These are phyloP conservation scores for Extremus antarcticus DNA, from an alignment of 495 filamentous ascomycete species.

Conservation along the genomic window DNA sequence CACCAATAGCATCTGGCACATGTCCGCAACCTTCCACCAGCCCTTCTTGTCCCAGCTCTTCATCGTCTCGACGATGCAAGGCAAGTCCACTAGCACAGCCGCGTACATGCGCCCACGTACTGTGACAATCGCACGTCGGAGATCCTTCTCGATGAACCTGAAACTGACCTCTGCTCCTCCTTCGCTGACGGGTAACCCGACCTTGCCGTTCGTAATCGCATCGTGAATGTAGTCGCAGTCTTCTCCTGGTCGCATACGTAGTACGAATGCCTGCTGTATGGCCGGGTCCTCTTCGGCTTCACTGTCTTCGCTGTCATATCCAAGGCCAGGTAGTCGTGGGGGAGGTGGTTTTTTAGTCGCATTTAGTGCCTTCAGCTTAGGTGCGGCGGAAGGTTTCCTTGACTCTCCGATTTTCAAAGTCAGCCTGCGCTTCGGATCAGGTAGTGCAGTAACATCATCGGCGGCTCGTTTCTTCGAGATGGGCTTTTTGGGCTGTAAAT, in stretches of 20 bases:
- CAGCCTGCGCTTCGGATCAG: conserved; percentile 17
- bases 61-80: conserved; percentile 86
- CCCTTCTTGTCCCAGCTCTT: conserved; percentile 89
- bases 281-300: conserved; percentile 78
- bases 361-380: conserved; percentile 34
- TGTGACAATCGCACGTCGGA: conserved; percentile 59
- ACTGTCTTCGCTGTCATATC: conserved; percentile 93
- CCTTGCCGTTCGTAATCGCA: conserved; percentile 56
- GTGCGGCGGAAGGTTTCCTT: background rate
- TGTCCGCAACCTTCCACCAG: conserved; percentile 88
- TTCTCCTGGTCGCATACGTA: conserved; percentile 75
- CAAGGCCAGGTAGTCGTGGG: conserved; percentile 58
- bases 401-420: conserved; percentile 6
- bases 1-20: conserved; percentile 90
- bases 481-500: conserved; percentile 28
- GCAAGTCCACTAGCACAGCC: conserved; percentile 74
- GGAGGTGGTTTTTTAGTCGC: conserved; percentile 38
- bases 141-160: conserved; percentile 65
- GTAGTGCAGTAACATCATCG: conserved; percentile 13
- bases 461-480: conserved; percentile 12
- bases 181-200: conserved; percentile 51
- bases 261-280: conserved; percentile 76
- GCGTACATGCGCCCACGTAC: conserved; percentile 65
- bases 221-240: conserved; percentile 73
- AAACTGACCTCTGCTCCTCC: conserved; percentile 62